Percentiles rank a stretch among this genome's conserved stretches.
Evolutionary conservation across 257 asterid species (phyloP).

Genomic region (Orobanche coerulescens): DNA sequence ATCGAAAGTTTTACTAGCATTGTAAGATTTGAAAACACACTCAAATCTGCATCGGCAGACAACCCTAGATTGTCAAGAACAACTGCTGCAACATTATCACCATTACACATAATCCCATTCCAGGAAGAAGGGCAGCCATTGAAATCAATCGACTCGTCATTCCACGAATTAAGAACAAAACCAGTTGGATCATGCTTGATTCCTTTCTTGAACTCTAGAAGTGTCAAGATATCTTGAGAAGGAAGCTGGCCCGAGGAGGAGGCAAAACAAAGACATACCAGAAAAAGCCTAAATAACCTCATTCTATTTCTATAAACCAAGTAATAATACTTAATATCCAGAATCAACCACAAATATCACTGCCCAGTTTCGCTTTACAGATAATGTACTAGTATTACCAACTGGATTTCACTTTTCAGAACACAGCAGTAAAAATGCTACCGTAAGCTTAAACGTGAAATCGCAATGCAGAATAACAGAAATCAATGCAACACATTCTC

Average conservation of each 20-base stretch:
- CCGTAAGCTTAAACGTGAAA: conserved; percentile 8
- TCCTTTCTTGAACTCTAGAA: conserved; percentile 93
- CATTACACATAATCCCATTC: conserved; percentile 96
- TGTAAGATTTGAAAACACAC: conserved; percentile 68
- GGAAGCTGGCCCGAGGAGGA: conserved; percentile 76
- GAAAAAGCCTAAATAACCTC: conserved; percentile 49
- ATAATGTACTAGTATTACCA: conserved; percentile 16
- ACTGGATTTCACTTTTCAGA: background rate
- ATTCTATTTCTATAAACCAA: conserved; percentile 25
- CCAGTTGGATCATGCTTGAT: conserved; percentile 91
- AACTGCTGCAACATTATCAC: conserved; percentile 91
- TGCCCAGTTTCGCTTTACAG: conserved; percentile 14
- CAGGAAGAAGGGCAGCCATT: conserved; percentile 97
- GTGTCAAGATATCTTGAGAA: conserved; percentile 73
- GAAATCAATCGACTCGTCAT: conserved; percentile 91
- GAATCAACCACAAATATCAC: conserved; percentile 14
- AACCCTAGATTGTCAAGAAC: conserved; percentile 74
- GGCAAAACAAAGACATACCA: conserved; percentile 40
- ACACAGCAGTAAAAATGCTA: background rate
- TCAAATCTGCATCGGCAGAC: conserved; percentile 63
- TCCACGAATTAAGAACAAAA: conserved; percentile 82
- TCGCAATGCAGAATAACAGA: conserved; percentile 7
- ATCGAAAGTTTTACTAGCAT: conserved; percentile 87
- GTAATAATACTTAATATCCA: background rate
- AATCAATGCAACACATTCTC: background rate